Base-by-base conservation (phyloP, 331 rosid species). In the Cucumis variabilis region DNA sequence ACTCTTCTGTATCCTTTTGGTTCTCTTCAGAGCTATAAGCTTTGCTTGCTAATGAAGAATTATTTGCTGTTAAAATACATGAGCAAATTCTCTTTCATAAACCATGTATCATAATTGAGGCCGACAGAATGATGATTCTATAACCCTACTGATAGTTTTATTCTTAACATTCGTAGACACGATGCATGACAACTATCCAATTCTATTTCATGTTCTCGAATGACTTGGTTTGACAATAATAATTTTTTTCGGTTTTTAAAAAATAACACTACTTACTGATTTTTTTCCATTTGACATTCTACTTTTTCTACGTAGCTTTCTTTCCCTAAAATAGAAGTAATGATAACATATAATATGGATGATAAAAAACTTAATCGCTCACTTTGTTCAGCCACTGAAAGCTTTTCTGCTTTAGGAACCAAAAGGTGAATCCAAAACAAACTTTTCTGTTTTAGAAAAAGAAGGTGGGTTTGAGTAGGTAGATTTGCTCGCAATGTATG, bases 381-480 rank as follows among this genome's bases (percentile, higher is more conserved):
- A n/a, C n/a, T n/a, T n/a, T n/a, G n/a, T n/a, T n/a, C n/a, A n/a
- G n/a, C n/a, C n/a, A n/a, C n/a, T n/a, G n/a, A n/a, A n/a, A n/a
- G n/a, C n/a, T n/a, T n/a, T n/a, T n/a, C n/a, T n/a, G n/a, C n/a
- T n/a, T n/a, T n/a, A n/a, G n/a, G n/a, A n/a, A n/a, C n/a, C n/a
- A n/a, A n/a, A n/a, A n/a, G n/a, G n/a, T n/a, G n/a, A n/a, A n/a
- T n/a, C n/a, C n/a, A n/a, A 85, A 76, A 88, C 89, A 87, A n/a
- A n/a, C 86, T 86, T 92, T 70, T 87, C 84, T 20, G 90, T 74
- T 37, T 13, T 85, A 63, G 92, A 41, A 78, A 93, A 84, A 86
- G 96, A 87, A 46, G 96, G 58, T 87, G 93, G 82, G 83, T 89
- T 90, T 88, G 95, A 76, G 58, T 88, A 62, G 82, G 86, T 82